Conservation (phyloP, 2,329 filamentous ascomycete species). For the Knoxdaviesia capensis region DNA sequence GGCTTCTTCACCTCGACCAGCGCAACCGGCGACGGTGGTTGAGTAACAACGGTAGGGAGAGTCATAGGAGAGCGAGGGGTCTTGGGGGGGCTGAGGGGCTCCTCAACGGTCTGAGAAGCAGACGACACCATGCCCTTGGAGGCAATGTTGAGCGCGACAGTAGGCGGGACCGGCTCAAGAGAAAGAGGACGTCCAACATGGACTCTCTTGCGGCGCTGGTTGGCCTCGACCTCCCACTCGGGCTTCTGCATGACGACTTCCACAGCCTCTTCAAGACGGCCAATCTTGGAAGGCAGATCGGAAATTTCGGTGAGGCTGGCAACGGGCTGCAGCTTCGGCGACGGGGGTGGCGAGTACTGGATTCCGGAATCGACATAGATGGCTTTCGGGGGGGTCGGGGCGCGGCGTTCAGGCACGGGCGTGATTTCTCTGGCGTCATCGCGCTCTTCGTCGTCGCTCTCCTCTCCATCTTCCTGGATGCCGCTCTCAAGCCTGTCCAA, state of each 20-base stretch:
- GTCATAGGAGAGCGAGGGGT: conserved; percentile 34
- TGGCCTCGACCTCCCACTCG: conserved; percentile 47
- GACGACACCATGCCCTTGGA: conserved; percentile 38
- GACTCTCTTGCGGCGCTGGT: conserved; percentile 52
- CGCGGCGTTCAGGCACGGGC: conserved; percentile 2
- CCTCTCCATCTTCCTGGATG: conserved; percentile 28
- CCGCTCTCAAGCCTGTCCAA: conserved; percentile 33
- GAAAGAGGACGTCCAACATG: conserved; percentile 28
- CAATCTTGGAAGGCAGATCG: background rate
- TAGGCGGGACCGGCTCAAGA: conserved; percentile 21
- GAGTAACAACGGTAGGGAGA: conserved; percentile 13
- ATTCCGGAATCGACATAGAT: conserved; percentile 57
- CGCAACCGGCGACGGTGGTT: conserved; percentile 16
- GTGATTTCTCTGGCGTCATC: conserved; percentile 2
- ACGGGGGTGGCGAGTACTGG: conserved; percentile 69
- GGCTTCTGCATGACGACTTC: conserved; percentile 10
- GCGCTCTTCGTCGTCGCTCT: conserved; percentile 6
- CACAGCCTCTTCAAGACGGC: background rate
- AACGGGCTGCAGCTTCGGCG: conserved; percentile 30
- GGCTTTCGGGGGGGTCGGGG: conserved; percentile 13
- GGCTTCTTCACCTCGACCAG: conserved; percentile 10
- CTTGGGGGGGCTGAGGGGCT: conserved; percentile 42
- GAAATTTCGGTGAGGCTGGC: background rate
- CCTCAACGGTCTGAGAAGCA: conserved; percentile 40
- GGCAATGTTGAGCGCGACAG: background rate